A percentile compares a stretch with the other conserved stretches of the same genome.
phyloP scores from a whole-genome alignment of 1,284 basidiomycete species.

The Moesziomyces sp. region DNA sequence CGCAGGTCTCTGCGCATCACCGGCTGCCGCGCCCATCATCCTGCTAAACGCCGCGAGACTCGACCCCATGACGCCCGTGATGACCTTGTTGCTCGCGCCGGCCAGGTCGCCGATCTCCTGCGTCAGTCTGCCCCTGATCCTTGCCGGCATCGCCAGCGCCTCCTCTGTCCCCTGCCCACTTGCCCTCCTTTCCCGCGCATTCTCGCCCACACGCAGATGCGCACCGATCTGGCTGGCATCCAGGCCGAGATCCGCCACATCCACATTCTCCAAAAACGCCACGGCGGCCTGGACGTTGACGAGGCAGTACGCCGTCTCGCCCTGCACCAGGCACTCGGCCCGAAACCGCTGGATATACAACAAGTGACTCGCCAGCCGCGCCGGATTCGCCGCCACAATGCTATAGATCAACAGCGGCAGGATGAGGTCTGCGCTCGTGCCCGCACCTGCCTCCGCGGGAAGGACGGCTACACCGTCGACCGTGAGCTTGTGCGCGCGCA shows the following conservation, averaged over 20 bases:
- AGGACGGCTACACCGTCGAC: slow-evolving; percentile 73
- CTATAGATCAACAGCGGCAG: slow-evolving; percentile 89
- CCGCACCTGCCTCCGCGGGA: slow-evolving; percentile 2
- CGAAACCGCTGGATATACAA: slow-evolving; percentile 87
- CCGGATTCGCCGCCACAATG: slow-evolving; percentile 89
- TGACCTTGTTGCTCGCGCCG: slow-evolving; percentile 16
- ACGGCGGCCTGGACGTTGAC: slow-evolving; percentile 93
- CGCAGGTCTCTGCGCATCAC: not conserved
- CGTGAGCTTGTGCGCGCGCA: slow-evolving; percentile 82
- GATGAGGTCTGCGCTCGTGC: slow-evolving; percentile 75
- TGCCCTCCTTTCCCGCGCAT: not conserved
- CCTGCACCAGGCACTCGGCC: slow-evolving; percentile 75
- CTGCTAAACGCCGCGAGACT: slow-evolving; percentile 71
- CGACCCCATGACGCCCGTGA: slow-evolving; percentile 80
- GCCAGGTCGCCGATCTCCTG: slow-evolving; percentile 85
- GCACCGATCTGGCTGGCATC: slow-evolving; percentile 68
- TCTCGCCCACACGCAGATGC: slow-evolving; percentile 1
- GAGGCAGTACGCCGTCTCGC: slow-evolving; percentile 89
- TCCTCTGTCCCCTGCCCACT: too few species aligned
- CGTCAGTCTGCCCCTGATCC: slow-evolving; percentile 79
- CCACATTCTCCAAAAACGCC: slow-evolving; percentile 91
- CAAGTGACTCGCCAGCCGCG: slow-evolving; percentile 80
- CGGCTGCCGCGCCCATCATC: slow-evolving; percentile 29
- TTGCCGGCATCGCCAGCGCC: slow-evolving; percentile 56
- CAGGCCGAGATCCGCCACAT: slow-evolving; percentile 82